phyloP scores from a whole-genome alignment of 2,329 filamentous ascomycete genomes.

The Pseudogymnoascus sp. region DNA sequence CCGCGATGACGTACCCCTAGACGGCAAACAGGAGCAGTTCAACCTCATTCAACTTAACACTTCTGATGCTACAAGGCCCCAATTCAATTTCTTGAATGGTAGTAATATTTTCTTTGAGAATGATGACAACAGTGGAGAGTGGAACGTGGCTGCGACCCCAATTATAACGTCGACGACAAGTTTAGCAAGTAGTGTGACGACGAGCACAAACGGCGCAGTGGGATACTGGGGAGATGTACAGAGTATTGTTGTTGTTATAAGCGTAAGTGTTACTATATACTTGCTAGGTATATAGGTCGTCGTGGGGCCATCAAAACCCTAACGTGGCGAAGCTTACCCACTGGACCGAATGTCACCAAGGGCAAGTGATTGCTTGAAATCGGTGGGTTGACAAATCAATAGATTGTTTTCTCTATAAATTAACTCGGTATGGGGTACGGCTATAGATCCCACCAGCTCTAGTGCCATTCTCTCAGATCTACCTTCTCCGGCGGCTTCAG shows the following conservation, averaged over 20 bases:
- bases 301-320: no score
- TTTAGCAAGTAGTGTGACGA: background rate
- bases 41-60: background rate
- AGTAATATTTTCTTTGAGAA: background rate
- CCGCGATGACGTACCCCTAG: background rate
- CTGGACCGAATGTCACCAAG: no score
- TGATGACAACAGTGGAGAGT: background rate
- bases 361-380: no score
- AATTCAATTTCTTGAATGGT: background rate
- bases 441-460: constrained; percentile 53
- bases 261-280: no score
- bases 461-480: constrained; percentile 55
- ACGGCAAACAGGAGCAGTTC: background rate
- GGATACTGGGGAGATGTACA: constrained; percentile 38
- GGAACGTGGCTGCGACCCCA: background rate
- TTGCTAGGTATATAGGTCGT: constrained; percentile 22
- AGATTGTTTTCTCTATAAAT: background rate
- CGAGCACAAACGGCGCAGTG: background rate
- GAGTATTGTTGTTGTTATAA: constrained; percentile 29
- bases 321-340: no score
- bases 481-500: constrained; percentile 46
- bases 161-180: background rate
- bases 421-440: background rate
- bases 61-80: background rate
- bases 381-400: background rate